Evolutionary conservation across 2,329 filamentous ascomycete genomes (phyloP).

Genomic region (Pseudocercospora eumusae): DNA sequence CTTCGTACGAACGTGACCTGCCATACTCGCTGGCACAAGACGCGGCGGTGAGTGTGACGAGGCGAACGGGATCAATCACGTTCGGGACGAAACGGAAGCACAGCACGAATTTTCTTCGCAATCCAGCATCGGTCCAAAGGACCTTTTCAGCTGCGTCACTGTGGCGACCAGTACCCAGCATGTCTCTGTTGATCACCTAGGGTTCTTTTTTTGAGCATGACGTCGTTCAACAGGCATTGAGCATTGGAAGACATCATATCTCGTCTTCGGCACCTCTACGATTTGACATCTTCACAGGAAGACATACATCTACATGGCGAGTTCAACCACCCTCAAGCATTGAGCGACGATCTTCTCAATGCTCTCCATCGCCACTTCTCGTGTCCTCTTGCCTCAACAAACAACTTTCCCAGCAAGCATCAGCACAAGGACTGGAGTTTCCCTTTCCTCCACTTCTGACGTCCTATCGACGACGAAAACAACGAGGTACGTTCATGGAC

Average conservation of each 20-base stretch:
- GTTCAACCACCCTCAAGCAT: not conserved
- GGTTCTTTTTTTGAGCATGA: not conserved
- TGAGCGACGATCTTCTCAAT: not conserved
- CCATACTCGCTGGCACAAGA: not conserved
- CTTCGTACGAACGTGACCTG: not conserved
- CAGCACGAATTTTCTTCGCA: not conserved
- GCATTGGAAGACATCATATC: not conserved
- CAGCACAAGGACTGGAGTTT: not conserved
- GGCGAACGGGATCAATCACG: not conserved
- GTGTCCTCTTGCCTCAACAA: not conserved
- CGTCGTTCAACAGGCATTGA: not conserved
- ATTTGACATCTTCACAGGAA: not conserved
- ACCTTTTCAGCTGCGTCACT: constrained; percentile 1
- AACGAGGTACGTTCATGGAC: no score
- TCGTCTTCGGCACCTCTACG: not conserved
- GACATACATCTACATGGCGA: not conserved
- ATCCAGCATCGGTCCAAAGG: not conserved
- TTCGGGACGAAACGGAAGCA: not conserved
- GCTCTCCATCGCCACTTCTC: not conserved
- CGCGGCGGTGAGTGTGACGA: constrained; percentile 7
- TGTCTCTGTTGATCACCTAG: constrained; percentile 4
- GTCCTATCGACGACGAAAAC: not conserved
- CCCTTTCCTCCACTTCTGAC: not conserved
- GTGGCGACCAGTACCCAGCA: constrained; percentile 1
- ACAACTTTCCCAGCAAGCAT: not conserved